Conservation (phyloP, 768 basidiomycete species). For the Lenzites betulinus region DNA sequence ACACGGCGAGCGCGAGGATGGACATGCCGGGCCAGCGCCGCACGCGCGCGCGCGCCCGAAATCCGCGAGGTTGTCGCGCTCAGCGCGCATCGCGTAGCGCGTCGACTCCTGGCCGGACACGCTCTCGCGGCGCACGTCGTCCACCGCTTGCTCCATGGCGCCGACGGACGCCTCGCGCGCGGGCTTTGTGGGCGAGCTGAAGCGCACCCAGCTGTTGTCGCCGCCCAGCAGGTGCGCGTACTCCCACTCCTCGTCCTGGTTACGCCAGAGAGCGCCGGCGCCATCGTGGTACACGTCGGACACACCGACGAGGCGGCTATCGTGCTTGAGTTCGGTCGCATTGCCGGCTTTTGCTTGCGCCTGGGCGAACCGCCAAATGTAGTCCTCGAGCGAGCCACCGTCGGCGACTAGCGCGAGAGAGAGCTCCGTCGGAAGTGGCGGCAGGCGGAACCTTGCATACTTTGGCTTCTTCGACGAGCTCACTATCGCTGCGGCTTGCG, state of each 20-base stretch:
- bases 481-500: constrained; percentile 31
- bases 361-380: constrained; percentile 56
- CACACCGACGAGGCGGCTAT: constrained; percentile 38
- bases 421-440: constrained; percentile 65
- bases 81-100: constrained; percentile 45
- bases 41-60: constrained; percentile 34
- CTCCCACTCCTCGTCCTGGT: constrained; percentile 72
- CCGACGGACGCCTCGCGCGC: constrained; percentile 25
- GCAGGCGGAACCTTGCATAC: constrained; percentile 47
- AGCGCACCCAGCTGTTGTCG: constrained; percentile 40
- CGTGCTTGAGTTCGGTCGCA: constrained; percentile 23
- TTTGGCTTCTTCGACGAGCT: constrained; percentile 50
- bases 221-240: constrained; percentile 59
- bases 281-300: constrained; percentile 61
- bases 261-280: constrained; percentile 67
- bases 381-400: constrained; percentile 59
- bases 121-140: constrained; percentile 45
- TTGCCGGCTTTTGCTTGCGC: constrained; percentile 49
- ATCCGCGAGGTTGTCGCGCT: constrained; percentile 37
- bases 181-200: constrained; percentile 45
- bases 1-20: constrained; percentile 39
- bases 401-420: constrained; percentile 70
- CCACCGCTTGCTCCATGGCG: too few relatives aligned
- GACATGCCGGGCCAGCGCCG: constrained; percentile 36
- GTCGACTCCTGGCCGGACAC: constrained; percentile 54